Base-by-base conservation (phyloP, 192 early-diverging fungal genomes). In the Backusella luteola region DNA sequence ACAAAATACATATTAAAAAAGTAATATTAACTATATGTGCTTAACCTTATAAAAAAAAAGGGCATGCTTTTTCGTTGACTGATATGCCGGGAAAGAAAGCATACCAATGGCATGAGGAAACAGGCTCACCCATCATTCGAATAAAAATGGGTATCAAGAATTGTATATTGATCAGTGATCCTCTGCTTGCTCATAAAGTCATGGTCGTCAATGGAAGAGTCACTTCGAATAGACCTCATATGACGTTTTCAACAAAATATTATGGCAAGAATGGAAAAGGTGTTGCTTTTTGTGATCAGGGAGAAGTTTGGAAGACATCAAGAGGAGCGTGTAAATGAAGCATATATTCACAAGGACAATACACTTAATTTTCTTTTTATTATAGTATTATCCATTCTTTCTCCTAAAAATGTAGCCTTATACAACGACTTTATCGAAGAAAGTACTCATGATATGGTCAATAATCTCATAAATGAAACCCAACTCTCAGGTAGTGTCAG, bases 111-210 rank as follows among this genome's bases (percentile, higher is more conserved):
- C 73, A 74, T 29, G n/a, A 74, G 12, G 15, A 74, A 63, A 23
- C 38, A 14, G 26, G 26, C 2, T 59, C 56, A 26, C 69, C 69
- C 14, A 71, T 71, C 17, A 17, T 71, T 17, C 14, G 39, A 23
- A 1, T 71, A 29, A 42, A 71, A 29, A 71, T 71, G 69, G 73
- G 73, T 41, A n/a, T 26, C 8, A 34, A 63, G 23, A 23, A 66
- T 66, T 74, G 56, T 39, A 66, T 74, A 17, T 39, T 74, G 23
- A 63, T 74, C 23, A 39, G 42, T 41, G 73, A 74, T 15, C 73
- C 73, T 23, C 9, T 63, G 0, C 17, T 49, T 4, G 38, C 70
- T 72, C 70, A 72, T 46, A 29, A 72, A 49, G 26, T 15, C 7
- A n/a, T 72, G 35, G 70, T 72, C 11, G 44, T 41, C 19, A 49